Percentiles rank a stretch among this genome's conserved stretches.
Conservation (phyloP, 108 stramenopile genomes). For the Epipyxis sp. region DNA sequence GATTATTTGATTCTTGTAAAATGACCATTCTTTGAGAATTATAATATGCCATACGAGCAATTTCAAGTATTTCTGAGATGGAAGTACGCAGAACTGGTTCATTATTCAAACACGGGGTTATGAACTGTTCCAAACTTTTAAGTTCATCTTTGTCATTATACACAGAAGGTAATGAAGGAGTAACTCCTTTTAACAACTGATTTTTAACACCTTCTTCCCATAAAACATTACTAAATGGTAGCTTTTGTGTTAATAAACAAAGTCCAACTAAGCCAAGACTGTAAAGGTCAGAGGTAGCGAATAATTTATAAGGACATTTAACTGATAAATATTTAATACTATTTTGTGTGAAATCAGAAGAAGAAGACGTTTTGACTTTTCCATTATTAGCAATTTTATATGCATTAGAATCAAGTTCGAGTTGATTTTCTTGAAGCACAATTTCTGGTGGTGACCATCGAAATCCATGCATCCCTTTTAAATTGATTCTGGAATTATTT, state of each 20-base stretch:
- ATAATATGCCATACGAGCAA: too few species aligned
- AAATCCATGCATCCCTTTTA: background rate
- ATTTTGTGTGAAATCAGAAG: too few species aligned
- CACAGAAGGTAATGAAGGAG: background rate
- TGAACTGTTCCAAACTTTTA: too few species aligned
- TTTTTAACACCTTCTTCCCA: slow-evolving; percentile 23
- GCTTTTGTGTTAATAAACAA: background rate
- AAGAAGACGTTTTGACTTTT: background rate
- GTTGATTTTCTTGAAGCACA: background rate
- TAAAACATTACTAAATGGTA: background rate
- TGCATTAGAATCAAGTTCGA: background rate
- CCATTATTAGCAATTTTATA: background rate
- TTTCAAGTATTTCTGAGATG: too few species aligned
- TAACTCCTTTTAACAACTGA: background rate
- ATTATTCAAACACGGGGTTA: too few species aligned
- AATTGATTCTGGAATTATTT: background rate
- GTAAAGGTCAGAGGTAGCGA: background rate
- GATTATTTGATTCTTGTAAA: too few species aligned
- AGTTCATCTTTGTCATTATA: background rate
- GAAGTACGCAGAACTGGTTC: too few species aligned
- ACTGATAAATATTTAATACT: too few species aligned
- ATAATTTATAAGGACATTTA: too few species aligned
- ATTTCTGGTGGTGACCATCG: slow-evolving; percentile 7
- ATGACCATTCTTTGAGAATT: too few species aligned
- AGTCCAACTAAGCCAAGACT: background rate